Base-by-base conservation (phyloP, 2,329 filamentous ascomycete genomes). In the Colletotrichum euphorbiae region DNA sequence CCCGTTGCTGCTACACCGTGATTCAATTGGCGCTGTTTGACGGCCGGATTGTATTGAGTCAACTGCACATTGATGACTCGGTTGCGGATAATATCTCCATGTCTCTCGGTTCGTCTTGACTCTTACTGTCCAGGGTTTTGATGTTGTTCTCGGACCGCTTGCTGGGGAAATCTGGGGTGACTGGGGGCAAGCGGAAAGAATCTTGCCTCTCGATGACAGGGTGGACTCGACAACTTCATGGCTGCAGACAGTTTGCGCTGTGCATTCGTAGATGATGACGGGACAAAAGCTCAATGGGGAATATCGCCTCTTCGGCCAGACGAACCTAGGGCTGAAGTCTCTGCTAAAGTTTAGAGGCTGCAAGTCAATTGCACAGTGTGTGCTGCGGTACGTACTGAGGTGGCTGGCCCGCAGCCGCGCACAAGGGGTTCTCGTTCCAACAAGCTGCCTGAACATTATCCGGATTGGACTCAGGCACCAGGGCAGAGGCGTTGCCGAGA, bases 401-500 rank as follows among this genome's bases (percentile, higher is more conserved):
- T 45, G 38, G 24, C 24, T 59, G 54, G n/a, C 13, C 43, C 24
- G 12, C 15, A 58, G 31, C 11, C 6, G n/a, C 3, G 19, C 28
- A 58, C 13, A 40, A 21, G 17, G 31, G n/a, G 40, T 40, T 36
- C 19, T 15, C n/a, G 33, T 38, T 38, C 51, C 51, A 54, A 54
- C 17, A 36, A 54, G 51, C 50, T 45, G n/a, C 21, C 21, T 24
- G 28, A 11, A 19, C 28, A 12, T 17, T 50, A 24, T 40, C 40
- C 15, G 11, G 36, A 15, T 11, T 38, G 19, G 28, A 28, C 33
- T 60, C 46, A 55, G 21, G 63, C 28, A 48, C 43, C 17, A 63
- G 40, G 59, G n/a, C 19, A 51, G 36, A 12, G 43, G 54, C 51
- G 64, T 63, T 57, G 54, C 61, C 54, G 54, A 59, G 42, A 48